Conservation (phyloP, 179 eudicot species). For the Nepenthes alata region DNA sequence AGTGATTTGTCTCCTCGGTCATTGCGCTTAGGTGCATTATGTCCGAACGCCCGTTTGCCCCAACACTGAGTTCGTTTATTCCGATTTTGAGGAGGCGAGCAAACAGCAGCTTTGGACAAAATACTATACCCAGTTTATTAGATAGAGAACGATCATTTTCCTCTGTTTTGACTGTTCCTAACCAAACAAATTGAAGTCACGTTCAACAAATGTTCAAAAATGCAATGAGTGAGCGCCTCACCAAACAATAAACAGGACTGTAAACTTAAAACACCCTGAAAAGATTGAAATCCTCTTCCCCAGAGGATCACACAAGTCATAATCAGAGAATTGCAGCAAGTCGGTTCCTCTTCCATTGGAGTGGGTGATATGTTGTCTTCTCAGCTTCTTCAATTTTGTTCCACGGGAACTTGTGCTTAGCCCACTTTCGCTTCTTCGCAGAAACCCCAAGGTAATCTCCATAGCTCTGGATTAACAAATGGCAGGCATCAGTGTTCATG, state of each 20-base stretch:
- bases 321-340: constrained; percentile 20
- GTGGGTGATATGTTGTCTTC: constrained; percentile 15
- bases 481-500: not conserved
- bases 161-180: not conserved
- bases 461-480: constrained; percentile 13
- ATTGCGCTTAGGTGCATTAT: no score
- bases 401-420: constrained; percentile 57
- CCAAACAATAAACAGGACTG: not conserved
- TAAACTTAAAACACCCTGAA: not conserved
- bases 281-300: not conserved
- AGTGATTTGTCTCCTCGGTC: no score
- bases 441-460: constrained; percentile 24
- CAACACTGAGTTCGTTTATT: no score
- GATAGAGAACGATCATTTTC: constrained; percentile 1
- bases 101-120: not conserved
- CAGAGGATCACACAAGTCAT: not conserved
- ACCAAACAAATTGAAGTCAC: not conserved
- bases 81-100: no score
- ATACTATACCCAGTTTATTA: not conserved
- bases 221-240: not conserved
- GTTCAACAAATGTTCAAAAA: constrained; percentile 1
- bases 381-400: constrained; percentile 21
- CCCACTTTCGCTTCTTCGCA: constrained; percentile 29
- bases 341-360: constrained; percentile 22
- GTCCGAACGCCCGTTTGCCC: no score